These are phyloP conservation scores for Mucor saturninus DNA, from an alignment of 371 early-diverging fungal genomes.

Conservation along the genomic window DNA sequence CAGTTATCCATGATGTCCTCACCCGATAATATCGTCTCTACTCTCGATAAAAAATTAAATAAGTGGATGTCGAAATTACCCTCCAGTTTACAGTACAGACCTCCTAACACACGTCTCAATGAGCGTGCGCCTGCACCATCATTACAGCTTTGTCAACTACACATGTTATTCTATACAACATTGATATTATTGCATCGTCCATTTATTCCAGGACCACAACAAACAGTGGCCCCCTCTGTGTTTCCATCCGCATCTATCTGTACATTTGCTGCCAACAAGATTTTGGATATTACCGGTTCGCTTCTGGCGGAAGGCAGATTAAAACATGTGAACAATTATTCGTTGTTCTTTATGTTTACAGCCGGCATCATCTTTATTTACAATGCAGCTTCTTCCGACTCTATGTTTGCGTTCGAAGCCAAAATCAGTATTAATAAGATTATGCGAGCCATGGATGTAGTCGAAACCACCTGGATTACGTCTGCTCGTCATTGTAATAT, in stretches of 20 bases:
- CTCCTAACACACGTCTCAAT: constrained; percentile 41
- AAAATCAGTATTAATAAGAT: constrained; percentile 53
- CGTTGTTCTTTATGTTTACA: constrained; percentile 52
- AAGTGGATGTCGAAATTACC: constrained; percentile 59
- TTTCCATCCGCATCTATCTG: constrained; percentile 59
- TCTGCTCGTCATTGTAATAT: constrained; percentile 53
- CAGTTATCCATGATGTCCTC: constrained; percentile 39
- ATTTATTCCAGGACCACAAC: constrained; percentile 49
- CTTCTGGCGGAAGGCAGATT: constrained; percentile 40
- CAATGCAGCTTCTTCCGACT: constrained; percentile 45
- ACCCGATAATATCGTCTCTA: constrained; percentile 44
- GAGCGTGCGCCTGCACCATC: constrained; percentile 43
- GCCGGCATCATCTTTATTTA: constrained; percentile 55
- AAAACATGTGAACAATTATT: constrained; percentile 43
- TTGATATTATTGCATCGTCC: constrained; percentile 79
- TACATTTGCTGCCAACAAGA: constrained; percentile 62
- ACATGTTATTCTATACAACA: constrained; percentile 77
- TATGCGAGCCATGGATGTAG: constrained; percentile 49
- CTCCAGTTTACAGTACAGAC: constrained; percentile 43
- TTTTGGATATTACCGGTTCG: constrained; percentile 55
- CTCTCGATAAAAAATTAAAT: constrained; percentile 51
- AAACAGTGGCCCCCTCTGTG: constrained; percentile 34
- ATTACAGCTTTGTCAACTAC: constrained; percentile 55
- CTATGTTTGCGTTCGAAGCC: constrained; percentile 47
- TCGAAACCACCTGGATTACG: constrained; percentile 49